Base-by-base conservation (phyloP, 169 alveolate species). In the Plasmodium billcollinsi region DNA sequence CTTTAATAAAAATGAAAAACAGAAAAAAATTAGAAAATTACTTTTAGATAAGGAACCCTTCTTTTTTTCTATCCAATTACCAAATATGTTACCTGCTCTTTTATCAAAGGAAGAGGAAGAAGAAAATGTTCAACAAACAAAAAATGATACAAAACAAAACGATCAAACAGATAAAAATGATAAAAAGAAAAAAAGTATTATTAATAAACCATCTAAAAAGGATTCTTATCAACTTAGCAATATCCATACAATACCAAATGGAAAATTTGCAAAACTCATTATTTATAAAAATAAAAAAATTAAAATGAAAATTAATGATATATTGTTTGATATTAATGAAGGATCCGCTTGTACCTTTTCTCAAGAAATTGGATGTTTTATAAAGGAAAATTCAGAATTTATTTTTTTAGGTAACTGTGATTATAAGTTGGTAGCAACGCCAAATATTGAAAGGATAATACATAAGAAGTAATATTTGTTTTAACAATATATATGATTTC, bases 311-410 rank as follows among this genome's bases (percentile, higher is more conserved):
- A 88, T 88, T 39, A 70, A 70, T 52, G 89, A 74, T 29, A 74
- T 75, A 3, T 11, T 75, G 14, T 88, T 88, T 69, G 93, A 88
- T 70, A 70, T 88, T 20, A 70, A 73, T 47, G 89, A 74, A 74
- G 93, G 93, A 45, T 88, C 93, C 3, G 83, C 56, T 21, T 88
- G 93, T 63, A 88, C 89, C 7, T 88, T 88, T 69, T 88, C 93
- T 24, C 93, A 88, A 88, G 93, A 88, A 43, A 70, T 88, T 24
- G 93, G 85, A 43, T 88, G 93, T 61, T 74, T 62, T 61, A 76
- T 88, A 74, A 76, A 73, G 26, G 93, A 74, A 56, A 88, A 76
- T 72, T 88, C 93, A 9, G 93, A 88, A 73, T 88, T 88, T 76
- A 67, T 88, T 58, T 88, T 88, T 24, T 63, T 88, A 63, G 93